Conservation (phyloP, 2,329 filamentous ascomycete genomes). For the Sarocladium brachiariae region DNA sequence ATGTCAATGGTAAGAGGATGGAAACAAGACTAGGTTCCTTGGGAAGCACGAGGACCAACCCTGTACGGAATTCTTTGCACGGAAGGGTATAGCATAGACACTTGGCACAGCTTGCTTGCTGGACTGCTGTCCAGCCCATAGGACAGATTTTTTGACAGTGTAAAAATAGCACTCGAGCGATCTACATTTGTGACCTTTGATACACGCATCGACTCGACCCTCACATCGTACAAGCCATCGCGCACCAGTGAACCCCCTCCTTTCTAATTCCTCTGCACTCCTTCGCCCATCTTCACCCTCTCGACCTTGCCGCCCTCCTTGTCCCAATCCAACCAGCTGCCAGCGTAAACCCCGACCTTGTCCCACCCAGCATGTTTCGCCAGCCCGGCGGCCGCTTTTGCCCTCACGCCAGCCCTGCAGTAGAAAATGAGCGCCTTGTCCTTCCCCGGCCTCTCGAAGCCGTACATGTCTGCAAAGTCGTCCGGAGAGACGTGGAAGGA, state of each 20-base stretch:
- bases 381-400: slow-evolving; percentile 66
- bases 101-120: background rate
- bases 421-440: slow-evolving; percentile 70
- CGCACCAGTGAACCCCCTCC: too few species aligned
- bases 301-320: slow-evolving; percentile 56
- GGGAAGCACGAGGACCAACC: background rate
- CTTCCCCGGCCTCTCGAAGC: slow-evolving; percentile 59
- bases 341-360: slow-evolving; percentile 64
- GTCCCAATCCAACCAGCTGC: slow-evolving; percentile 79
- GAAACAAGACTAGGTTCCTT: background rate
- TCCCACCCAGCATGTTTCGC: slow-evolving; percentile 71
- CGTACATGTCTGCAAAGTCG: slow-evolving; percentile 79
- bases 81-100: background rate
- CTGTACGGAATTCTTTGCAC: background rate
- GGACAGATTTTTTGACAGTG: slow-evolving; percentile 10
- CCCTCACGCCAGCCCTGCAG: slow-evolving; percentile 86
- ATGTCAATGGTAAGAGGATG: background rate
- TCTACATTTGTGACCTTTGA: too few species aligned
- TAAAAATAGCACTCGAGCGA: slow-evolving; percentile 16
- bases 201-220: too few species aligned
- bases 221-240: too few species aligned
- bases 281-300: slow-evolving; percentile 16
- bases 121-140: background rate
- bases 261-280: background rate
- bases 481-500: slow-evolving; percentile 67